phyloP scores from a whole-genome alignment of 345 rosid genomes.

The Carallia brachiata region DNA sequence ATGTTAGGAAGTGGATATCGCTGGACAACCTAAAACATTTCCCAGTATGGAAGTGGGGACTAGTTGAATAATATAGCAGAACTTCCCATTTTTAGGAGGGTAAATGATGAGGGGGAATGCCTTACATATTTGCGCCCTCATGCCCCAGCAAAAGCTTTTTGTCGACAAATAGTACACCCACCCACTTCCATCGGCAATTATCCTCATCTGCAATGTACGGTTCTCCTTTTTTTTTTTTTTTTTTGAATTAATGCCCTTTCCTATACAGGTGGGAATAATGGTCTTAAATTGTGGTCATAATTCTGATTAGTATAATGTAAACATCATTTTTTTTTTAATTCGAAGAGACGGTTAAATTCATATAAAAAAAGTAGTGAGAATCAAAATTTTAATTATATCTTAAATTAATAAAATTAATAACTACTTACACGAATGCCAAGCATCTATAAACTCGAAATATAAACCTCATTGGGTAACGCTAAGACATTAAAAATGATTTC shows the following conservation, averaged over 20 bases:
- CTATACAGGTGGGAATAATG: too few species aligned
- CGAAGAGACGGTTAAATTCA: too few species aligned
- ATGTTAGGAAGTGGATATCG: conserved; percentile 17
- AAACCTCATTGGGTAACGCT: background rate
- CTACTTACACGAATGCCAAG: too few species aligned
- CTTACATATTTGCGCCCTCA: background rate
- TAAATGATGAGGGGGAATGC: conserved; percentile 14
- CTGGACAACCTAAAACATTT: conserved; percentile 10
- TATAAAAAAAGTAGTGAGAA: too few species aligned
- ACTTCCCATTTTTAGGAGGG: conserved; percentile 39
- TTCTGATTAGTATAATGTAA: too few species aligned
- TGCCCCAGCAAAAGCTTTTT: background rate
- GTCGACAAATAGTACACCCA: background rate
- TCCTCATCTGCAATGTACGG: conserved; percentile 1
- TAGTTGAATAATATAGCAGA: conserved; percentile 4
- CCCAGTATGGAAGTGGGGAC: conserved; percentile 40
- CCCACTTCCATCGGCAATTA: conserved; percentile 15
- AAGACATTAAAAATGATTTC: background rate
- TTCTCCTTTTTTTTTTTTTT: background rate
- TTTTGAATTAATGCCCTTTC: background rate
- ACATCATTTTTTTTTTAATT: too few species aligned
- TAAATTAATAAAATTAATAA: too few species aligned
- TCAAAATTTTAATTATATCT: too few species aligned
- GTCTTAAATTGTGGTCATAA: too few species aligned
- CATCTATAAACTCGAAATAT: background rate